Percentiles rank a stretch among this genome's conserved stretches.
These are phyloP conservation scores for Fusarium mundagurra DNA, from an alignment of 2,329 filamentous ascomycete species.

Conservation along the genomic window DNA sequence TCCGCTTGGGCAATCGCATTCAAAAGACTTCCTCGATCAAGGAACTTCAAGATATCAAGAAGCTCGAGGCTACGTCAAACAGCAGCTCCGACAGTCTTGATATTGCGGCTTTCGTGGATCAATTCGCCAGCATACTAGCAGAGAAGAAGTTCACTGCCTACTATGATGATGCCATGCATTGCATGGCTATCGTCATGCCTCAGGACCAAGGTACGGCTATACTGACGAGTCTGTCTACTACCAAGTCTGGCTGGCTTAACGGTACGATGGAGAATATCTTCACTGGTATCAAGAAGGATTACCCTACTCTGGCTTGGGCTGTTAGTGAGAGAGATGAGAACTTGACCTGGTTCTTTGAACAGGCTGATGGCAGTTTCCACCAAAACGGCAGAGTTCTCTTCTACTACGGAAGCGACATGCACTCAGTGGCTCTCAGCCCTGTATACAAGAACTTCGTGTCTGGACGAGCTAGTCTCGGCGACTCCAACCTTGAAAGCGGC, in stretches of 20 bases:
- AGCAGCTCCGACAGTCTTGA: background rate
- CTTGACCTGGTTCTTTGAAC: background rate
- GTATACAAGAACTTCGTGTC: background rate
- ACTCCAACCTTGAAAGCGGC: background rate
- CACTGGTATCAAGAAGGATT: background rate
- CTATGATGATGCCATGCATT: background rate
- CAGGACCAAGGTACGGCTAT: background rate
- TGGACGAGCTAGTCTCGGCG: background rate
- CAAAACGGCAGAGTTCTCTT: background rate
- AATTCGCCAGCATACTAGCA: background rate
- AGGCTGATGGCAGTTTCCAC: background rate
- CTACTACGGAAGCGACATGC: background rate
- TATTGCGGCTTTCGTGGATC: background rate
- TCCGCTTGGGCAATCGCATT: background rate
- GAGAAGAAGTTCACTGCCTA: background rate
- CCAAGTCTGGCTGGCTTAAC: background rate
- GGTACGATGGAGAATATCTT: background rate
- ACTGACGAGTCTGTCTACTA: background rate
- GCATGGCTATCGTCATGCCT: background rate
- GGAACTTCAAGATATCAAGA: background rate
- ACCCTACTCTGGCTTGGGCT: background rate
- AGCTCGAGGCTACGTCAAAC: background rate
- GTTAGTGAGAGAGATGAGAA: background rate
- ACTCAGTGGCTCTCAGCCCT: background rate
- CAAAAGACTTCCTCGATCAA: background rate